Evolutionary conservation across 208 protist genomes (phyloP), one percentile per base, ranked within the genome.

Genomic region (Phytomonas francai): DNA sequence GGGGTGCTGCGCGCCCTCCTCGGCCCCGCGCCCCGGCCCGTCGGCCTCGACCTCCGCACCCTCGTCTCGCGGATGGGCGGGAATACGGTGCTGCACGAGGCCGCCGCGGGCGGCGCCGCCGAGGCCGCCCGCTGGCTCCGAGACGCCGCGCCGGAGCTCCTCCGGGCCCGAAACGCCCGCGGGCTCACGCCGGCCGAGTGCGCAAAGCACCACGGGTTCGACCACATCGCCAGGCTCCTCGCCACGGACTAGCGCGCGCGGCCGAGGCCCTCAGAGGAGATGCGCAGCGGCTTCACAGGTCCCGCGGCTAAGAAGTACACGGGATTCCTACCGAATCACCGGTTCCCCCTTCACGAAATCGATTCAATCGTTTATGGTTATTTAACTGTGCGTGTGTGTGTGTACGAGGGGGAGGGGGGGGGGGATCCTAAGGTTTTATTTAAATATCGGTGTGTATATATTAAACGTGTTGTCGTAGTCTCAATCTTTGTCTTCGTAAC

Each of bases 41-140:
- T 76, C 62, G 74, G 87, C 73, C 56, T 87, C 2, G 80, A 87
- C 64, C 67, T 94, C 63, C 81, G 80, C n/a, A 39, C 76, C 5
- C 32, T 91, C 27, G 66, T 84, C 2, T 61, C 78, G 12, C 67
- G 71, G 29, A 72, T 80, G 33, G 86, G 83, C 61, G 83, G 88
- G 8, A 91, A 92, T 67, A 92, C 84, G 11, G 72, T 95, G 57
- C 65, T 95, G 56, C 89, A 95, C 77, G 79, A 77, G 19, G 85
- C 89, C 9, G 89, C 85, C 12, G 67, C 71, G 33, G 79, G 79
- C 25, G 89, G 89, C 0, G 78, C 82, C 68, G 72, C 42, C 7
- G 77, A 76, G 27, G 79, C 87, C 51, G 80, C 78, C 36, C 73
- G 83, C 74, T 95, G 80, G 79, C 75, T 95, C 58, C 70, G 80